Evolutionary conservation across 192 early-diverging fungal species (phyloP).

Genomic region (Gigaspora rosea): DNA sequence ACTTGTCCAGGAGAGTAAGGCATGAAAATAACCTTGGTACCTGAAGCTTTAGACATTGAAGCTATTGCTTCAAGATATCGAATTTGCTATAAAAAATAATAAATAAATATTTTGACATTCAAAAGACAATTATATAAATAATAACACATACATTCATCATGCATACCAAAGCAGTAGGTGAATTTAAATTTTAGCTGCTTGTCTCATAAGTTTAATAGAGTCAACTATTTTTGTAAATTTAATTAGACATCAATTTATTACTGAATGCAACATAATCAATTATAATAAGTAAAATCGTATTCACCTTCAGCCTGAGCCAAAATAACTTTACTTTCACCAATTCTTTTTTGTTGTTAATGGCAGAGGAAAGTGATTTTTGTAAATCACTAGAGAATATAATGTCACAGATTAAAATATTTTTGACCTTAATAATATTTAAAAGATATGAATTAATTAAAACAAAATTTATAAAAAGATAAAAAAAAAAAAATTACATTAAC

Average conservation of each 20-base stretch:
- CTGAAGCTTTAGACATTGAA: constrained; percentile 70
- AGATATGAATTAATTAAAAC: too few relatives aligned
- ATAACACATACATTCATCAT: neutral
- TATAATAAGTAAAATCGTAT: neutral
- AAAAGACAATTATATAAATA: too few relatives aligned
- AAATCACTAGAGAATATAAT: too few relatives aligned
- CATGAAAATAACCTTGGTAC: constrained; percentile 76
- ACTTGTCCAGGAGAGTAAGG: too few relatives aligned
- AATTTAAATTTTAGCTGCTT: constrained; percentile 87
- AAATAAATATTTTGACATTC: neutral
- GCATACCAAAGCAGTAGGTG: constrained; percentile 66
- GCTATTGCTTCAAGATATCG: constrained; percentile 87
- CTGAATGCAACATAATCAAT: neutral
- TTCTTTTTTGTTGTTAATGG: too few relatives aligned
- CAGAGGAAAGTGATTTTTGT: too few relatives aligned
- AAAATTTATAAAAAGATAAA: too few relatives aligned
- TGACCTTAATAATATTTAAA: constrained; percentile 41
- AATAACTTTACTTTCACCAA: too few relatives aligned
- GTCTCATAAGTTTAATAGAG: constrained; percentile 86
- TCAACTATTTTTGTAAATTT: constrained; percentile 48
- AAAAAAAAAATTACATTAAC: constrained; percentile 60
- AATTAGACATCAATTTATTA: neutral
- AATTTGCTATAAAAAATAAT: constrained; percentile 78
- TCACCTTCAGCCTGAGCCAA: too few relatives aligned
- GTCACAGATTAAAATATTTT: constrained; percentile 47